phyloP scores from a whole-genome alignment of 352 stramenopile species.

The Globisporangium ultimum region DNA sequence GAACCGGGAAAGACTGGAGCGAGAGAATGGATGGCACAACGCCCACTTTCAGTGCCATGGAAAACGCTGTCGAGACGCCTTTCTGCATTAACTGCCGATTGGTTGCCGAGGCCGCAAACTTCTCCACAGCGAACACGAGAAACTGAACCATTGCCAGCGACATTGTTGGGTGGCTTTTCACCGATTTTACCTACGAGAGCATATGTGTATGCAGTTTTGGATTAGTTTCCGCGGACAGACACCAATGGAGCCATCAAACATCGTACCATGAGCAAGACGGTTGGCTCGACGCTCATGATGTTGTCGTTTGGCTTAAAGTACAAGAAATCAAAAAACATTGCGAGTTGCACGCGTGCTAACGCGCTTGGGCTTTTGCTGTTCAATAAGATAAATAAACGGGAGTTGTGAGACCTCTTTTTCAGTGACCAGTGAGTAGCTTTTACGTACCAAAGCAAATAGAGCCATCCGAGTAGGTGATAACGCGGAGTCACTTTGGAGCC shows the following conservation, averaged over 20 bases:
- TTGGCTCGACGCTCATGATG: slow-evolving; percentile 81
- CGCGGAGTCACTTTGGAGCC: slow-evolving; percentile 81
- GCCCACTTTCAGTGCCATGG: slow-evolving; percentile 70
- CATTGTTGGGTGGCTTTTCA: slow-evolving; percentile 82
- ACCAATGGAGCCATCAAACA: not conserved
- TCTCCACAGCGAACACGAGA: slow-evolving; percentile 81
- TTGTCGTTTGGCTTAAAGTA: slow-evolving; percentile 81
- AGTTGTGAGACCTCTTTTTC: no score
- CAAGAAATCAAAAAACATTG: slow-evolving; percentile 88
- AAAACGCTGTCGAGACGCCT: slow-evolving; percentile 72
- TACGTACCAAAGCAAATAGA: slow-evolving; percentile 79
- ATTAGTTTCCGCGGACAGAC: no score
- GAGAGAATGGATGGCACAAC: slow-evolving; percentile 64
- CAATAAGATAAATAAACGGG: no score
- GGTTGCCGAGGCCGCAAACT: slow-evolving; percentile 70
- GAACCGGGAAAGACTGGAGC: slow-evolving; percentile 76
- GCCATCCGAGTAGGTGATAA: slow-evolving; percentile 84
- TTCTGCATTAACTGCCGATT: slow-evolving; percentile 83
- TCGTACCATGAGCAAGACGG: slow-evolving; percentile 79
- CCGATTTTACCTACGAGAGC: slow-evolving; percentile 64
- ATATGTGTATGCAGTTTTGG: not conserved
- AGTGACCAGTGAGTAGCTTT: not conserved
- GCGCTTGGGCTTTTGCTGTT: slow-evolving; percentile 67
- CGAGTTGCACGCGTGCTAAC: slow-evolving; percentile 70
- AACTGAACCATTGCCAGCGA: slow-evolving; percentile 85